Conservation (phyloP, 129 eudicot genomes). For the Logfia minima region DNA sequence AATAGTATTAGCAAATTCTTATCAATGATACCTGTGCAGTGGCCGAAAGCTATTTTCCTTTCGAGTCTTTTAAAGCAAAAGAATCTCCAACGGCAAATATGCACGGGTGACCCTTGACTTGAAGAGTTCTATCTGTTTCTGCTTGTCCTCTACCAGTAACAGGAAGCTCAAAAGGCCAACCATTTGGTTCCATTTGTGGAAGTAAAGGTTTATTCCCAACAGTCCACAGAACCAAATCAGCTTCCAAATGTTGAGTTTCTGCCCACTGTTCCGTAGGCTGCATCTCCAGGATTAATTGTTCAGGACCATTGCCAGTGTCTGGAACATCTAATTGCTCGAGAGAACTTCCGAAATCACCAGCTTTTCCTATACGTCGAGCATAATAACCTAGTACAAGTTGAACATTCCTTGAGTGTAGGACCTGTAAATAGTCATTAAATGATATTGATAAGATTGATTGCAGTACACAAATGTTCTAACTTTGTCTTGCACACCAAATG, state of each 20-base stretch:
- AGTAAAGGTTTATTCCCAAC: constrained; percentile 86
- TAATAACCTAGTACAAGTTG: constrained; percentile 70
- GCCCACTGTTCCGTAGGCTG: constrained; percentile 79
- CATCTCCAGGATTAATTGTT: constrained; percentile 55
- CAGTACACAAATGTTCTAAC: neutral
- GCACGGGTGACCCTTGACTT: constrained; percentile 93
- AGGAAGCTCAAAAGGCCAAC: constrained; percentile 72
- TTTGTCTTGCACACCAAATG: neutral
- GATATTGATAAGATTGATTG: neutral
- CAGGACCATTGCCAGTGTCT: constrained; percentile 33
- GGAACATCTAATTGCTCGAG: constrained; percentile 28
- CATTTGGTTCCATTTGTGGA: constrained; percentile 59
- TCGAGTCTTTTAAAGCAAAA: constrained; percentile 72
- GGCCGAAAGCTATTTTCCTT: constrained; percentile 79
- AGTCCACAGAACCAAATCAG: constrained; percentile 94
- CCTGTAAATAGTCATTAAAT: constrained; percentile 39
- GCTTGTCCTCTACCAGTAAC: constrained; percentile 88
- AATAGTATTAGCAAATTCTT: constrained; percentile 11
- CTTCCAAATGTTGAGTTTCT: constrained; percentile 59
- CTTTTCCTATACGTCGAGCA: constrained; percentile 62
- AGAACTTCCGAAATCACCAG: constrained; percentile 28
- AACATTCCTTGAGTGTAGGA: constrained; percentile 80
- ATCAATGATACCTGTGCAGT: constrained; percentile 77
- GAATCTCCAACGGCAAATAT: constrained; percentile 98
- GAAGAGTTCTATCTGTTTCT: constrained; percentile 95